Percentiles rank a stretch among this genome's conserved stretches.
Evolutionary conservation across 805 yeast species (phyloP).

Genomic region (Scheffersomyces spartinae): DNA sequence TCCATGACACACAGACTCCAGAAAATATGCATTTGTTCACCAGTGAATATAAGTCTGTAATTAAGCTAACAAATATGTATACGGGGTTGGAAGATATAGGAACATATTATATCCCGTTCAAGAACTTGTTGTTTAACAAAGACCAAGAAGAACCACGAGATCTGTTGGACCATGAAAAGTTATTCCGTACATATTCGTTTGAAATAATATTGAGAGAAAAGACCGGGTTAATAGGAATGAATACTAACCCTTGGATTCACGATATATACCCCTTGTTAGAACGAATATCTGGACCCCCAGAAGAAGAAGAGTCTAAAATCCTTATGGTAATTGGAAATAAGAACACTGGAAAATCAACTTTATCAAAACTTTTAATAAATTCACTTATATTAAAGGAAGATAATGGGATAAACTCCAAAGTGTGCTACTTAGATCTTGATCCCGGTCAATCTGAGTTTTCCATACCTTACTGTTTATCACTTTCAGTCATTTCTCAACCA

Average conservation of each 20-base stretch:
- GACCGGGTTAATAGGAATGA: background rate
- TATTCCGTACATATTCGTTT: constrained; percentile 1
- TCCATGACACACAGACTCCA: constrained; percentile 13
- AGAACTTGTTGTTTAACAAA: constrained; percentile 22
- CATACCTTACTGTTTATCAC: constrained; percentile 57
- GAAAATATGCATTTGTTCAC: constrained; percentile 28
- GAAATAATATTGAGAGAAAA: background rate
- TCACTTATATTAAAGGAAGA: constrained; percentile 21
- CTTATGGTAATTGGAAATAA: constrained; percentile 51
- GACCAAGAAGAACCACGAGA: constrained; percentile 1
- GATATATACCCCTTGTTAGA: background rate
- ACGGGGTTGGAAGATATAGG: constrained; percentile 39
- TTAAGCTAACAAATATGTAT: constrained; percentile 20
- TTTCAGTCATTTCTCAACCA: constrained; percentile 23
- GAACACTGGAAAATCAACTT: constrained; percentile 75
- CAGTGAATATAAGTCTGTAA: constrained; percentile 30
- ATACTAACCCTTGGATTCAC: background rate
- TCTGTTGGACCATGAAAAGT: background rate
- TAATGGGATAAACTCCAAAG: constrained; percentile 11
- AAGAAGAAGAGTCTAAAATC: constrained; percentile 7
- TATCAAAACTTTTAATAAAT: constrained; percentile 44
- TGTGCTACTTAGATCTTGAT: constrained; percentile 62
- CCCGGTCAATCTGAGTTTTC: constrained; percentile 85
- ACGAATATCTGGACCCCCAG: background rate
- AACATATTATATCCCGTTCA: constrained; percentile 31